phyloP scores from a whole-genome alignment of 495 filamentous ascomycete species.

The Diplogelasinospora grovesii region DNA sequence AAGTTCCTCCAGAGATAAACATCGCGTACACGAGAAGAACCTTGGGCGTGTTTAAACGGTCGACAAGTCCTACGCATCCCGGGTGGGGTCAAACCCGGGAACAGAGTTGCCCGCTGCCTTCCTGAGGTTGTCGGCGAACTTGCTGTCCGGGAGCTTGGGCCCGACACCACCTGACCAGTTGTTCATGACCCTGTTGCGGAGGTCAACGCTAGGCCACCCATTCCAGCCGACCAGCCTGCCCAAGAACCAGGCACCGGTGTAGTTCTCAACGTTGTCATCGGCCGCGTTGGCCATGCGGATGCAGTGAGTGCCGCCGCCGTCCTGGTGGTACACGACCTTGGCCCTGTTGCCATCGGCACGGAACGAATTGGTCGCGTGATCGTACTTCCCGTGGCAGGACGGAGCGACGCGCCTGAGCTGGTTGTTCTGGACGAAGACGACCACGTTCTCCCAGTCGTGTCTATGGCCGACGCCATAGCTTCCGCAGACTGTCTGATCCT shows the following conservation, averaged over 20 bases:
- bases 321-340: constrained; percentile 27
- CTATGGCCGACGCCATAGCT: constrained; percentile 19
- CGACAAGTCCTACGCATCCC: too few relatives aligned
- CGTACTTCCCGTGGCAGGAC: constrained; percentile 23
- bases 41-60: too few relatives aligned
- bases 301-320: constrained; percentile 22
- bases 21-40: too few relatives aligned
- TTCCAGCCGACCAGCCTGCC: constrained; percentile 24
- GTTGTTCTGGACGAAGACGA: constrained; percentile 23
- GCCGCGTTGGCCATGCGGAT: constrained; percentile 26
- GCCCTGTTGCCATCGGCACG: constrained; percentile 11
- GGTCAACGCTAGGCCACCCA: constrained; percentile 18
- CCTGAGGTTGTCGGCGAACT: too few relatives aligned
- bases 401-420: constrained; percentile 20
- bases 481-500: constrained; percentile 21
- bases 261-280: constrained; percentile 29
- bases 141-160: not conserved
- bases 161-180: constrained; percentile 19
- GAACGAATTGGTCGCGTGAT: constrained; percentile 3
- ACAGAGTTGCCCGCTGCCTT: too few relatives aligned
- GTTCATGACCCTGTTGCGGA: constrained; percentile 22
- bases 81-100: too few relatives aligned
- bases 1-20: too few relatives aligned
- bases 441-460: constrained; percentile 34
- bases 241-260: constrained; percentile 23